A percentile compares a stretch with the other conserved stretches of the same genome.
Conservation (phyloP, 805 yeast genomes). For the Alloascoidea africana region DNA sequence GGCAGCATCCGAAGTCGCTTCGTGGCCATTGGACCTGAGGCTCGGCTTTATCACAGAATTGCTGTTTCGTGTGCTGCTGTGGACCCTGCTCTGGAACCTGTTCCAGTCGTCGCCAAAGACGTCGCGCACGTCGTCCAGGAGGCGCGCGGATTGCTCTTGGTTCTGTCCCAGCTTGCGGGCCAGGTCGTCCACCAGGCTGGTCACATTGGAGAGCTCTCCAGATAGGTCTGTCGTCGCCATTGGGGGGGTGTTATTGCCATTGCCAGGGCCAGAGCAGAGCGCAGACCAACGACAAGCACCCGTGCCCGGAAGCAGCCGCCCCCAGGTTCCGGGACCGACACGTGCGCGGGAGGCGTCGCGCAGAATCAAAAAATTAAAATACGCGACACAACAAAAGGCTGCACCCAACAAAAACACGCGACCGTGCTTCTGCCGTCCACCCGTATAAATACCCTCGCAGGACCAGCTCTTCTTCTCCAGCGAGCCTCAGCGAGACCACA, state of each 20-base stretch:
- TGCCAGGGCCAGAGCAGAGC: not conserved
- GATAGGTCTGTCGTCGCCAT: slow-evolving; percentile 1
- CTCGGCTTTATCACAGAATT: not conserved
- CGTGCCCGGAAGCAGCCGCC: slow-evolving; percentile 1
- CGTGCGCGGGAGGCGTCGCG: not conserved
- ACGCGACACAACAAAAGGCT: too few species aligned
- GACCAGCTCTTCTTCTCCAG: too few species aligned
- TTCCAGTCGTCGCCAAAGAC: slow-evolving; percentile 1
- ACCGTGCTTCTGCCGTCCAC: too few species aligned
- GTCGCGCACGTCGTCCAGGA: not conserved
- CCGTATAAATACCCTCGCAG: too few species aligned
- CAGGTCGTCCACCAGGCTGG: slow-evolving; percentile 1
- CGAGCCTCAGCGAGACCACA: too few species aligned
- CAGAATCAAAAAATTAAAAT: too few species aligned
- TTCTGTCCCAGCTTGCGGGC: not conserved
- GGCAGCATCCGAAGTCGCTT: too few species aligned
- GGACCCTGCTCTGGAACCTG: not conserved
- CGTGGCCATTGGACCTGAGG: too few species aligned
- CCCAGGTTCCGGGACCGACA: slow-evolving; percentile 1
- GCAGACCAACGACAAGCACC: not conserved
- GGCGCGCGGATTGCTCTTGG: not conserved
- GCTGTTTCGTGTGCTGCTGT: not conserved
- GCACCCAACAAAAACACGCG: too few species aligned
- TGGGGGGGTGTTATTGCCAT: not conserved
- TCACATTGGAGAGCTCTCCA: not conserved